These are phyloP conservation scores for Arthromyces matolae DNA, from an alignment of 768 basidiomycete species.

Conservation along the genomic window DNA sequence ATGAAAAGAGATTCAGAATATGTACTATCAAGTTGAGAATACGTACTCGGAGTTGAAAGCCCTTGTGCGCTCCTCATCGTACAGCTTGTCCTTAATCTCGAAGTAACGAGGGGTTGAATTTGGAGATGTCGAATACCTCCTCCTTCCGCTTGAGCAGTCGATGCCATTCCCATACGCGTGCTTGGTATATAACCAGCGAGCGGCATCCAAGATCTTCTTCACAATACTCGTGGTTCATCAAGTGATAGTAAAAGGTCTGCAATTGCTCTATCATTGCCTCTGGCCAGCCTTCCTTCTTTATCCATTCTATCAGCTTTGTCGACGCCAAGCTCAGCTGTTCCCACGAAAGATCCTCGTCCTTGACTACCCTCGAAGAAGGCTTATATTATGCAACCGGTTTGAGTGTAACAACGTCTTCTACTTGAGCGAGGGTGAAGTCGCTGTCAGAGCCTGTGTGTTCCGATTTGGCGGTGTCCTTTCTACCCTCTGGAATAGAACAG, in stretches of 20 bases:
- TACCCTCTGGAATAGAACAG: too few species aligned
- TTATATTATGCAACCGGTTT: neutral
- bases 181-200: neutral
- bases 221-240: neutral
- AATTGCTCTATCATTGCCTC: neutral
- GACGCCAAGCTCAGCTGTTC: neutral
- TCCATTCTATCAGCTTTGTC: neutral
- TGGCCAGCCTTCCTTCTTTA: neutral
- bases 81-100: neutral
- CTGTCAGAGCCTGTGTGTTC: too few species aligned
- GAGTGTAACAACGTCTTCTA: neutral
- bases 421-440: neutral
- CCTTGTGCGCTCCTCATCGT: neutral
- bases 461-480: too few species aligned
- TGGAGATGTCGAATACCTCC: neutral
- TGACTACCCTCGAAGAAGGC: neutral
- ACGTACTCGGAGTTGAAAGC: too few species aligned
- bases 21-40: too few species aligned
- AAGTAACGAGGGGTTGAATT: neutral
- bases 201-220: neutral
- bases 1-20: too few species aligned
- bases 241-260: neutral
- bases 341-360: neutral
- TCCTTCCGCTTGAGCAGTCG: neutral
- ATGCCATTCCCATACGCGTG: neutral